Evolutionary conservation across 192 early-diverging fungal genomes (phyloP).

Genomic region (Entomortierella chlamydospora): DNA sequence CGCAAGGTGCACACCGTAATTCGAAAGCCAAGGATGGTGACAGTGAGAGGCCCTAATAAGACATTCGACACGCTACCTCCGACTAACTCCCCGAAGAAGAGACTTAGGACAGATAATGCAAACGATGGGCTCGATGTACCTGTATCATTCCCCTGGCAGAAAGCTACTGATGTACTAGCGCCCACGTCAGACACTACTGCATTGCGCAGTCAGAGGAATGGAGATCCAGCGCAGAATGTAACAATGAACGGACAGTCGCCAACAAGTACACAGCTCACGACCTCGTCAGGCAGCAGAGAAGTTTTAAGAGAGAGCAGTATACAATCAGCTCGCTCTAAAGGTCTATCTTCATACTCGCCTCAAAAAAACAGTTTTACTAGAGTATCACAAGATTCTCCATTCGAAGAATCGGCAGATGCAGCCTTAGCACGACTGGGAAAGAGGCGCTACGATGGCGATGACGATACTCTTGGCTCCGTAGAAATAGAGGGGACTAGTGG

Average conservation of each 20-base stretch:
- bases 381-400: not conserved
- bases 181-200: not conserved
- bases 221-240: too few species aligned
- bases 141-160: slow-evolving; percentile 1
- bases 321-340: too few species aligned
- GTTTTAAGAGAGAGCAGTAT: not conserved
- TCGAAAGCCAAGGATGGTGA: not conserved
- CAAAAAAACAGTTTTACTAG: too few species aligned
- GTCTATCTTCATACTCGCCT: too few species aligned
- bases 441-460: not conserved
- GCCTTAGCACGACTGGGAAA: not conserved
- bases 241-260: too few species aligned
- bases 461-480: not conserved
- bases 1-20: slow-evolving; percentile 1
- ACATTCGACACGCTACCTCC: not conserved
- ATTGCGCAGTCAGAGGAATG: too few species aligned
- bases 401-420: not conserved
- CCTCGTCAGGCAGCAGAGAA: not conserved
- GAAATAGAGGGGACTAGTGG: slow-evolving; percentile 15
- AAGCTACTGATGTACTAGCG: not conserved
- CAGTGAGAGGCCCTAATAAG: slow-evolving; percentile 5
- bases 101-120: not conserved
- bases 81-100: slow-evolving; percentile 10
- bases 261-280: too few species aligned
- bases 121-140: not conserved